Base-by-base conservation (phyloP, 2,329 filamentous ascomycete species). In the Lanzia echinophila region DNA sequence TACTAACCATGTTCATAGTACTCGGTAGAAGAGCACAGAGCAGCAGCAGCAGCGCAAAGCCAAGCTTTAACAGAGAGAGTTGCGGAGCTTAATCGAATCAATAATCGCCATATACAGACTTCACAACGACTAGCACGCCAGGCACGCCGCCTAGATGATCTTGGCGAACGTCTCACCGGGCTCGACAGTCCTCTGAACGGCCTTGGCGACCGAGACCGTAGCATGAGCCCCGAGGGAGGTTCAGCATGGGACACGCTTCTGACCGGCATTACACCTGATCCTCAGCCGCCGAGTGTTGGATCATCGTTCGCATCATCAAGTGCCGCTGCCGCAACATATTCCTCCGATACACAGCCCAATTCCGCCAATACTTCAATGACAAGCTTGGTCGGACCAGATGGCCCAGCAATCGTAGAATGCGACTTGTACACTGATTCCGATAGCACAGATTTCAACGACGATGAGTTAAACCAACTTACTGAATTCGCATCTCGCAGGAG, bases 181-280 rank as follows among this genome's bases (percentile, higher is more conserved):
- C 39, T 42, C 36, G 36, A 39, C 19, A 39, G 15, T 39, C 36
- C 15, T 39, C 36, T 39, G 10, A 39, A 39, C 17, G 47, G 47
- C n/a, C 47, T 50, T 20, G 47, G 47, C 11, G 47, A 50, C 24
- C 86, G 90, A 55, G 82, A 89, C 58, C 83, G 90, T 62, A 95
- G 90, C 68, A 72, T 89, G n/a, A 90, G 86, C 65, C 85, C 86
- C 8, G 85, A 72, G 51, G 76, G 74, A 38, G 78, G 82, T 58
- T 76, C 78, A 47, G 75, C 76, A 1, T 96, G 91, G 91, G 86
- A 92, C 56, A 89, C 84, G 3, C 82, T 96, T 50, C 75, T 90
- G 54, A 85, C 80, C 6, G 95, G 88, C 0, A 79, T 96, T 57
- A 85, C 87, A 0, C 88, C 89, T 0, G 90, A 96, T 67, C 83